These are phyloP conservation scores for Fusarium falciforme DNA, from an alignment of 2,329 filamentous ascomycete species.

Conservation along the genomic window DNA sequence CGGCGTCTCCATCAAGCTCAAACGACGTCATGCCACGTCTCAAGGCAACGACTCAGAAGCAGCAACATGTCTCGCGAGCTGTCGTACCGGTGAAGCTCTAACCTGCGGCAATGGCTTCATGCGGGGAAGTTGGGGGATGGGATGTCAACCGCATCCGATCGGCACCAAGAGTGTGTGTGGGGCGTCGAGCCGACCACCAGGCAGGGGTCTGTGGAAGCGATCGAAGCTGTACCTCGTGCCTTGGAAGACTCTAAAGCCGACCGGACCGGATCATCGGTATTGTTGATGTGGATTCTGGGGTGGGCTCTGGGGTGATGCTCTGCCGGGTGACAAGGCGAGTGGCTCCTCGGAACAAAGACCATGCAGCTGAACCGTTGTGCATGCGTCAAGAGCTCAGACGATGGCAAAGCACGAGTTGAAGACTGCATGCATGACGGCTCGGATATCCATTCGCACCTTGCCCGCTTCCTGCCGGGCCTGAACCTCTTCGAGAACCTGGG, in stretches of 20 bases:
- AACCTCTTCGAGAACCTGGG: slow-evolving; percentile 59
- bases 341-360: neutral
- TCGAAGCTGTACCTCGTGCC: slow-evolving; percentile 1
- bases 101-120: slow-evolving; percentile 24
- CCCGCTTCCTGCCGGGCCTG: slow-evolving; percentile 56
- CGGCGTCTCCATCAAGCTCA: slow-evolving; percentile 20
- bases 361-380: neutral
- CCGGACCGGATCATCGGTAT: neutral
- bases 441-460: slow-evolving; percentile 56
- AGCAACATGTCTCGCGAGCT: neutral
- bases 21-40: slow-evolving; percentile 30
- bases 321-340: neutral
- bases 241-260: slow-evolving; percentile 2
- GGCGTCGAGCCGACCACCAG: slow-evolving; percentile 40
- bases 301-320: neutral
- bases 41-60: neutral
- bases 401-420: slow-evolving; percentile 67
- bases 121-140: slow-evolving; percentile 43
- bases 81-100: slow-evolving; percentile 8
- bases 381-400: slow-evolving; percentile 44
- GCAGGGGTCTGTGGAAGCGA: slow-evolving; percentile 11
- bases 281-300: neutral
- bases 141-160: slow-evolving; percentile 38
- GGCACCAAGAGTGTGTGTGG: slow-evolving; percentile 42
- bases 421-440: slow-evolving; percentile 59